Conservation (phyloP, 805 yeast species). For the Scheffersomyces lignosus region DNA sequence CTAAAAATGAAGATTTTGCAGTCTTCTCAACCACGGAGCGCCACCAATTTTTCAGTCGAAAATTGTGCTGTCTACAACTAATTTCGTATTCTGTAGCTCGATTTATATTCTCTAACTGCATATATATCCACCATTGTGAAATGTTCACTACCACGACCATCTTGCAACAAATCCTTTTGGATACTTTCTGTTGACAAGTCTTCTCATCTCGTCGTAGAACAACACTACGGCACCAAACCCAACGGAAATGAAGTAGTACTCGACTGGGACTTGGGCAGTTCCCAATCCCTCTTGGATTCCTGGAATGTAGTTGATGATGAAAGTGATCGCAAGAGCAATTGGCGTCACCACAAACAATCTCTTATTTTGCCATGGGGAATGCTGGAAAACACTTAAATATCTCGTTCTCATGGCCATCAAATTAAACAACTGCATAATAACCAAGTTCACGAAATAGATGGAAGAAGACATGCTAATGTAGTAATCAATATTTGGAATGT, state of each 20-base stretch:
- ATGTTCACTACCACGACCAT: conserved; percentile 39
- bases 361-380: conserved; percentile 36
- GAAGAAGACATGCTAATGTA: conserved; percentile 37
- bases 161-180: conserved; percentile 40
- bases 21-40: too few relatives aligned
- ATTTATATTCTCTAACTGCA: too few relatives aligned
- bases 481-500: conserved; percentile 19
- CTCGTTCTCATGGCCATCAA: conserved; percentile 45
- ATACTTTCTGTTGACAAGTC: conserved; percentile 31
- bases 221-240: conserved; percentile 45
- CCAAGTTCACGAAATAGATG: conserved; percentile 47
- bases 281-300: conserved; percentile 35
- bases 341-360: conserved; percentile 33
- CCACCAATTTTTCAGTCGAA: too few relatives aligned
- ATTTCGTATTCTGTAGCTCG: too few relatives aligned
- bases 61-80: too few relatives aligned
- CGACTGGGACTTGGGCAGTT: conserved; percentile 42
- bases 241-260: conserved; percentile 46
- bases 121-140: too few relatives aligned
- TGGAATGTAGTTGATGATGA: conserved; percentile 44
- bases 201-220: conserved; percentile 44
- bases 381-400: conserved; percentile 42
- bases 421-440: conserved; percentile 48
- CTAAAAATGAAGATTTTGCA: too few relatives aligned
- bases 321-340: conserved; percentile 37